phyloP scores from a whole-genome alignment of 2,329 filamentous ascomycete genomes.

The Knufia petricola region DNA sequence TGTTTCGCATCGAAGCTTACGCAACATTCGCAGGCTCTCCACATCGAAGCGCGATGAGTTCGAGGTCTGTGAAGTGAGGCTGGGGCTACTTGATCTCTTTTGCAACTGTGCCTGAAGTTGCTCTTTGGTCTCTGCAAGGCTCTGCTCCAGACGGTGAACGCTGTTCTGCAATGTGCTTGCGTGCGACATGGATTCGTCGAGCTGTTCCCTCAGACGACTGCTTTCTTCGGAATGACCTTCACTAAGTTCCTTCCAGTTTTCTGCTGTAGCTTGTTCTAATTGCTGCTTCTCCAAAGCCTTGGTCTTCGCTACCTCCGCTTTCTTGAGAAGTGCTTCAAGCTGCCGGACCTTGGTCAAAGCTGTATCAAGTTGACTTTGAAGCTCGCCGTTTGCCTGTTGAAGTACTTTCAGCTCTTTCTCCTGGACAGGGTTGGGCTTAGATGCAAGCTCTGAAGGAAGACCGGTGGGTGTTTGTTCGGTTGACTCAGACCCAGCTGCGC shows the following conservation, averaged over 20 bases:
- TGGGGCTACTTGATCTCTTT: slow-evolving; percentile 6
- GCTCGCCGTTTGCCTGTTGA: slow-evolving; percentile 2
- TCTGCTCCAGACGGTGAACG: slow-evolving; percentile 8
- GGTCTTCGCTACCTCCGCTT: slow-evolving; percentile 1
- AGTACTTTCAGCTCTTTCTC: slow-evolving; percentile 8
- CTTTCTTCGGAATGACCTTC: slow-evolving; percentile 8
- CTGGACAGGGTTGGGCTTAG: neutral
- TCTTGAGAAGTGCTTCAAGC: slow-evolving; percentile 7
- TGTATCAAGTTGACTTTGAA: slow-evolving; percentile 5
- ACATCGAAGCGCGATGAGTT: slow-evolving; percentile 4
- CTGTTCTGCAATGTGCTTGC: slow-evolving; percentile 3
- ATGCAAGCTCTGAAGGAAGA: neutral
- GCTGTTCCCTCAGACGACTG: slow-evolving; percentile 4
- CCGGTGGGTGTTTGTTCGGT: neutral
- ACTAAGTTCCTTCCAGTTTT: slow-evolving; percentile 10
- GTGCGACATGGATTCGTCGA: slow-evolving; percentile 3
- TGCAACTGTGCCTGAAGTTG: slow-evolving; percentile 1
- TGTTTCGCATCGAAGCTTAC: slow-evolving; percentile 6
- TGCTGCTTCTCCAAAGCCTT: slow-evolving; percentile 8
- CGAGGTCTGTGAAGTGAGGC: slow-evolving; percentile 3
- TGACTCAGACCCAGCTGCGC: neutral
- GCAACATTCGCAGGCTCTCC: slow-evolving; percentile 5
- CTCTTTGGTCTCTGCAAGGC: slow-evolving; percentile 6
- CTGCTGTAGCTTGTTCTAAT: slow-evolving; percentile 7
- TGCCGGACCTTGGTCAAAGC: slow-evolving; percentile 2